Evolutionary conservation across 2,329 filamentous ascomycete genomes (phyloP).

Genomic region (Aspergillus quadrilineatus): DNA sequence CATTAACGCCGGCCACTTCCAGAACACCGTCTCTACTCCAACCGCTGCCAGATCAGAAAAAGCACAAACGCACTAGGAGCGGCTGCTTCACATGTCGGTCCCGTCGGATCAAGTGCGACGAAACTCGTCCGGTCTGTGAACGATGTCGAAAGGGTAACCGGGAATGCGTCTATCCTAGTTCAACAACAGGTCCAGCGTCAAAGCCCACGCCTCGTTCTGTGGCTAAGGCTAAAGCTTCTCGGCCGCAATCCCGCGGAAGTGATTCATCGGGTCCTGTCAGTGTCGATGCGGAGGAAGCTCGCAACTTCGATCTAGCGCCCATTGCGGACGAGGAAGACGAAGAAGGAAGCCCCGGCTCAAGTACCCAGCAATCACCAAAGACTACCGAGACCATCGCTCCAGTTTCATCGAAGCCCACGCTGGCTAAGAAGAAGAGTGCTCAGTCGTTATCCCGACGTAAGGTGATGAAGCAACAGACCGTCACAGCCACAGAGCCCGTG

Average conservation of each 20-base stretch:
- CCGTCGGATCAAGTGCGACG: constrained; percentile 92
- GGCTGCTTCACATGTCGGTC: constrained; percentile 91
- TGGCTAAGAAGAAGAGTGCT: constrained; percentile 30
- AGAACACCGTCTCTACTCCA: constrained; percentile 35
- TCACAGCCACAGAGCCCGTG: constrained; percentile 31
- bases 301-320: constrained; percentile 33
- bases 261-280: constrained; percentile 51
- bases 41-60: constrained; percentile 65
- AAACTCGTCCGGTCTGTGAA: constrained; percentile 82
- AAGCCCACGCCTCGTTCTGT: constrained; percentile 43
- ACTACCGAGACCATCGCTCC: constrained; percentile 19
- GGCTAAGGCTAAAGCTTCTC: constrained; percentile 43
- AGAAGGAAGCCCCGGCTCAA: constrained; percentile 21
- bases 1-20: constrained; percentile 24
- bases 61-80: constrained; percentile 88
- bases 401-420: constrained; percentile 21
- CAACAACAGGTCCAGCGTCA: constrained; percentile 42
- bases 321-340: constrained; percentile 47
- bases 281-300: constrained; percentile 41
- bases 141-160: constrained; percentile 87
- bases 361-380: constrained; percentile 24
- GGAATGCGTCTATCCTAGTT: constrained; percentile 84
- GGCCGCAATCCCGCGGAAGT: constrained; percentile 44
- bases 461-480: constrained; percentile 25
- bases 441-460: constrained; percentile 32